Evolutionary conservation across 2,329 filamentous ascomycete genomes (phyloP).

Genomic region (Trichoderma koningiopsis): DNA sequence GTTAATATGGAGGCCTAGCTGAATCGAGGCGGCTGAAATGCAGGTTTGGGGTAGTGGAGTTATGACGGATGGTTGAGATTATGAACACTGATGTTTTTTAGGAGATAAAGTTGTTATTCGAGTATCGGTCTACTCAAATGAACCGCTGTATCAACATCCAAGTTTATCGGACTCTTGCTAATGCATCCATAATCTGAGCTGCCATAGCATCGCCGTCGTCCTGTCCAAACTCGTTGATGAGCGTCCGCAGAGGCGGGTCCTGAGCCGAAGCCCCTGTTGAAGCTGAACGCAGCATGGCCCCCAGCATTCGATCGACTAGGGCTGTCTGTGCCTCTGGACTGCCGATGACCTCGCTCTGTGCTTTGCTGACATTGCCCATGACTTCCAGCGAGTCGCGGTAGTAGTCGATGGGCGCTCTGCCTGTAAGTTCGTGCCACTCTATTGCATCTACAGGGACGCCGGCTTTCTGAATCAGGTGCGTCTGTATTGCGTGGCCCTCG

Average conservation of each 20-base stretch:
- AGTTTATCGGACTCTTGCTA: not conserved
- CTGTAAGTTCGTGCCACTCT: slow-evolving; percentile 13
- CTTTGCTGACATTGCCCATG: slow-evolving; percentile 6
- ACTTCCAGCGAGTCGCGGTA: not conserved
- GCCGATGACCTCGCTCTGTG: not conserved
- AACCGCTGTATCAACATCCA: not conserved
- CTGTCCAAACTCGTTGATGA: slow-evolving; percentile 7
- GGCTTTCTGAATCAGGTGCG: not conserved
- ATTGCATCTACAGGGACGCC: not conserved
- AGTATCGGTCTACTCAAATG: not conserved
- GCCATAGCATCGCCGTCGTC: slow-evolving; percentile 15
- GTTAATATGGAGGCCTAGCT: not conserved
- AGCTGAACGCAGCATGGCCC: not conserved
- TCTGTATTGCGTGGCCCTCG: slow-evolving; percentile 7
- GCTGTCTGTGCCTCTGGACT: not conserved
- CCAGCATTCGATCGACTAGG: not conserved
- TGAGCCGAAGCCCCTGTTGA: not conserved
- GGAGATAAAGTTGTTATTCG: no score
- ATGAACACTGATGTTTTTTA: not conserved
- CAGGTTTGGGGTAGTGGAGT: not conserved
- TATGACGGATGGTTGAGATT: not conserved
- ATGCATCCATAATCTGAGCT: not conserved
- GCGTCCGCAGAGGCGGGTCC: not conserved
- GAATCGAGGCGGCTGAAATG: not conserved
- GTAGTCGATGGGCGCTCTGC: not conserved